Evolutionary conservation across 1,139 yeast species (phyloP).

Genomic region (Blastobotrys indianensis): DNA sequence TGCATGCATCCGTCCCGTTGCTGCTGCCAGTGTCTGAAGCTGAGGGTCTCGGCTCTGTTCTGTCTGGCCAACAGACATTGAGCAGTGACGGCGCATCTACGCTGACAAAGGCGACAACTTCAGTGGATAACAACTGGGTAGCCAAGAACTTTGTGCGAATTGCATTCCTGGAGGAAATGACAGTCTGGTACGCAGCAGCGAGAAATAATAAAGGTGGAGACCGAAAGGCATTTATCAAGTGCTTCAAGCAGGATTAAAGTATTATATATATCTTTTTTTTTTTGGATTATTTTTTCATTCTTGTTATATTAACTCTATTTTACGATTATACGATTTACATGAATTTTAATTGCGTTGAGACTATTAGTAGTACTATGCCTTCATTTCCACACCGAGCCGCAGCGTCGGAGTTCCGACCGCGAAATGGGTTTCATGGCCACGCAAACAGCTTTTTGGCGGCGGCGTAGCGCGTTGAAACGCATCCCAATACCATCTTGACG

Average conservation of each 20-base stretch:
- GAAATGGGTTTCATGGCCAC: no score
- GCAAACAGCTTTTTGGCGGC: no score
- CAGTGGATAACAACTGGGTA: neutral
- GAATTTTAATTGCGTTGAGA: no score
- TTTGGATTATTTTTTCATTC: no score
- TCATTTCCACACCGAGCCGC: no score
- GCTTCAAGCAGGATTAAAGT: slow-evolving; percentile 1
- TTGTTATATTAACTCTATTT: no score
- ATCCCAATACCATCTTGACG: no score
- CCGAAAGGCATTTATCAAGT: slow-evolving; percentile 11
- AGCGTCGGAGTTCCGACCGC: no score
- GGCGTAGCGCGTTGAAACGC: no score
- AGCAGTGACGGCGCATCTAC: slow-evolving; percentile 6
- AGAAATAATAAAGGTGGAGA: slow-evolving; percentile 14
- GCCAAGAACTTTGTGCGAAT: slow-evolving; percentile 12
- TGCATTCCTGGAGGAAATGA: slow-evolving; percentile 14
- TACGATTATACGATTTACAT: no score
- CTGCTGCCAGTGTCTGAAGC: slow-evolving; percentile 9
- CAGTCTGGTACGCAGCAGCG: slow-evolving; percentile 13
- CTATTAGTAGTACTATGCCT: no score
- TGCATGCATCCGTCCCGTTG: slow-evolving; percentile 17
- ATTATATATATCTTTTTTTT: no score
- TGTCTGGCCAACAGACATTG: neutral
- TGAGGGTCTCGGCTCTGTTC: slow-evolving; percentile 6
- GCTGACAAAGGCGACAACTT: slow-evolving; percentile 2